A percentile compares a stretch with the other conserved stretches of the same genome.
These are phyloP conservation scores for Pezicula rhizophila DNA, from an alignment of 2,329 filamentous ascomycete genomes.

Conservation along the genomic window DNA sequence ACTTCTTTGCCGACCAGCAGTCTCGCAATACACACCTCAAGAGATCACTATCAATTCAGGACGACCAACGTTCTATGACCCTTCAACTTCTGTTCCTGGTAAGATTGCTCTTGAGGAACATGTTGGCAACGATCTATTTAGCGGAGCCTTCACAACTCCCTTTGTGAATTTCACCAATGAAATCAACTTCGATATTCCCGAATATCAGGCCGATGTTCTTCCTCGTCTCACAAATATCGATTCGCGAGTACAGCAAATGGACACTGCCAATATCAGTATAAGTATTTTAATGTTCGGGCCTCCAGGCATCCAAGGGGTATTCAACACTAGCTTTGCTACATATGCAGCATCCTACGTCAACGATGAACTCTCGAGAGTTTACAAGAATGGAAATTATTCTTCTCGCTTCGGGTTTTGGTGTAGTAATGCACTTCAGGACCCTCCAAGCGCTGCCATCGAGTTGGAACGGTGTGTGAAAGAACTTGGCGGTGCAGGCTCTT, in stretches of 20 bases:
- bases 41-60: slow-evolving; percentile 5
- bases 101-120: slow-evolving; percentile 11
- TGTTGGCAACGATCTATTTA: slow-evolving; percentile 3
- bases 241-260: slow-evolving; percentile 10
- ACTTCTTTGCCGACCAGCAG: too few species aligned
- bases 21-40: neutral
- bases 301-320: slow-evolving; percentile 18
- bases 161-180: slow-evolving; percentile 6
- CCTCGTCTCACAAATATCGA: slow-evolving; percentile 8
- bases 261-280: slow-evolving; percentile 11
- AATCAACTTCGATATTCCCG: slow-evolving; percentile 6
- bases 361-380: slow-evolving; percentile 9
- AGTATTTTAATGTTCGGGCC: slow-evolving; percentile 6
- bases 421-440: slow-evolving; percentile 14
- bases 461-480: slow-evolving; percentile 20
- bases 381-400: slow-evolving; percentile 12
- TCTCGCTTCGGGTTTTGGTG: slow-evolving; percentile 18
- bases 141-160: slow-evolving; percentile 3
- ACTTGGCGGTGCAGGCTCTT: slow-evolving; percentile 38
- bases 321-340: slow-evolving; percentile 11
- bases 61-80: slow-evolving; percentile 7
- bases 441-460: slow-evolving; percentile 12
- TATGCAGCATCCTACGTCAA: slow-evolving; percentile 12
- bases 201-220: slow-evolving; percentile 9
- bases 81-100: slow-evolving; percentile 2